Base-by-base conservation (phyloP, 257 asterid genomes). In the Solanum paucissectum region DNA sequence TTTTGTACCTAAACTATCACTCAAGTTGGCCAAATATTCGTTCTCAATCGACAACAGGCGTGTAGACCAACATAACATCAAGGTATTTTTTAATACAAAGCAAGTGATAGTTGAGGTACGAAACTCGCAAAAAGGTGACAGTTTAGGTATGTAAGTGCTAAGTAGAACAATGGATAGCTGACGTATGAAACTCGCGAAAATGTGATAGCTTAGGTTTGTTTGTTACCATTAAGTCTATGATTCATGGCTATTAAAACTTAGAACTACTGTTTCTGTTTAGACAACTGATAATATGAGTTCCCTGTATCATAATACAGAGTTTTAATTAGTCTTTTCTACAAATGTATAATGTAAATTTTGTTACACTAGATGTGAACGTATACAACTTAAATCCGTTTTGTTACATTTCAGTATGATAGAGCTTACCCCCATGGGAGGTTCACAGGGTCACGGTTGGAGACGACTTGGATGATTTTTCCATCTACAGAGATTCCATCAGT, bases 391-490 rank as follows among this genome's bases (percentile, higher is more conserved):
- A 49, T 32, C 86, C 12, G 3, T 42, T 71, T 37, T 16, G 6
- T 60, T 62, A 36, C 9, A 84, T 23, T 40, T 85, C 32, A 85
- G 12, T 9, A 40, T 85, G 32, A 68, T 18, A 27, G 20, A 64
- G 38, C 79, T 82, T 86, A 92, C 94, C 86, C 87, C 98, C 98
- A 94, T 3, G 98, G 98, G 86, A 94, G 98, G 88, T 92, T 86
- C 88, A 62, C 6, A 14, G 98, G 98, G 90, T 94, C 92, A 33
- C 98, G 94, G 86, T 89, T 83, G 3, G 98, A 93, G 85, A 94
- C 98, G n/a, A 94, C 96, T 89, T 94, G 87, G 91, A 94, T 92
- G 92, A 92, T 32, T 72, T 94, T 94, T 38, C 95, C 98, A 27
- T 93, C 96, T 71, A 94, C 98, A 34, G 98, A 95, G 89, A 97